Evolutionary conservation across 2,329 filamentous ascomycete genomes (phyloP), one percentile per base, ranked within the genome.

Genomic region (Metarhizium album): DNA sequence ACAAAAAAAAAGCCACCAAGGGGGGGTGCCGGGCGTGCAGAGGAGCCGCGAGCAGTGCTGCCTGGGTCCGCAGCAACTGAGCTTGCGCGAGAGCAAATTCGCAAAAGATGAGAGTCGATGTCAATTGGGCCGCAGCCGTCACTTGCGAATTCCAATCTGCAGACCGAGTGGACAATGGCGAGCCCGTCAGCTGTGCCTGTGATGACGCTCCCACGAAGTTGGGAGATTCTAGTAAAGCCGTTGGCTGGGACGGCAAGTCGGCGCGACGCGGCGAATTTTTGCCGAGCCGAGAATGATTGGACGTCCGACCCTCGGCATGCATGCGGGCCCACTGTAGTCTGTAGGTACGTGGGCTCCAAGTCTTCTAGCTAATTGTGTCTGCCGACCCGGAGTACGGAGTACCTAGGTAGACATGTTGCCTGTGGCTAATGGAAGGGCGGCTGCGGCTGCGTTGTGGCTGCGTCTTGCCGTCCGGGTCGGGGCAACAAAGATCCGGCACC

Each of bases 151-250:
- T 43, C 37, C 9, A 43, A 13, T 43, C 40, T 22, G 18, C 40
- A 24, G 46, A 16, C 24, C 11, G 43, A 23, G 33, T n/a, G 42
- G 27, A 9, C 16, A 49, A 27, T 45, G 20, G 27, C 6, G 40
- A 38, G 38, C 40, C 46, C 50, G 23, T 40, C 24, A 45, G 31
- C 38, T 29, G 38, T 20, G 40, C 37, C 40, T 33, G 23, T n/a
- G 46, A 40, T 52, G 46, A 18, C 18, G 22, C 46, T 48, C 46
- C 42, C 46, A 33, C 45, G 46, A 46, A 29, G 20, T 22, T 48
- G 42, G 42, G 46, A 51, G 22, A 45, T 42, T 47, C 45, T n/a
- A 38, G 38, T 29, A 43, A 51, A 7, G 46, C 50, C 46, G 45
- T 46, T 52, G 40, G 45, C 38, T 42, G 18, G 38, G 38, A 8